These are phyloP conservation scores for Gloeopeniophorella convolvens DNA, from an alignment of 768 basidiomycete genomes.

Conservation along the genomic window DNA sequence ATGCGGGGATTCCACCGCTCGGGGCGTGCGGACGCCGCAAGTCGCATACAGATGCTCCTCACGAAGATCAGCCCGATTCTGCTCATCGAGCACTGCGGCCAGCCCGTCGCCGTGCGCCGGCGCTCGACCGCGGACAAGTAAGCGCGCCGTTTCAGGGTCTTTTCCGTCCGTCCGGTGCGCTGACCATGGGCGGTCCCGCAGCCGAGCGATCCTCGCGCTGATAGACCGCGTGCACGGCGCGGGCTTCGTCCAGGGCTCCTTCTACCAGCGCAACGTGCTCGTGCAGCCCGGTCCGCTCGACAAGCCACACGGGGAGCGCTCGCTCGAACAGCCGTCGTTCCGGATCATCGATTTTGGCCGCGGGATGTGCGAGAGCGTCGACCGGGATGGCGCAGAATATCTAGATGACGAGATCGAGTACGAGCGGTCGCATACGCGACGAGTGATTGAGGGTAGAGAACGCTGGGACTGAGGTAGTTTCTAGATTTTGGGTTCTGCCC, in stretches of 20 bases:
- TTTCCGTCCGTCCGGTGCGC: no score
- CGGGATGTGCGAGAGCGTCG: neutral
- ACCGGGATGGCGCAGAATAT: neutral
- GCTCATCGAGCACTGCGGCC: conserved; percentile 44
- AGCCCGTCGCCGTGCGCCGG: conserved; percentile 25
- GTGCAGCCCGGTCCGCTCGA: conserved; percentile 37
- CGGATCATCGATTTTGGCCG: conserved; percentile 49
- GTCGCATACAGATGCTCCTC: neutral
- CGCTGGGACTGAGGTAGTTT: no score
- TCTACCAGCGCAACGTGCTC: conserved; percentile 38
- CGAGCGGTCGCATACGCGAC: no score
- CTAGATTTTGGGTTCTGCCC: no score
- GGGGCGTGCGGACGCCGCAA: neutral
- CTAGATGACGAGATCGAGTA: no score
- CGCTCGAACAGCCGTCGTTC: conserved; percentile 31
- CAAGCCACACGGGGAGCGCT: conserved; percentile 26
- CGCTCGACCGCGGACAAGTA: conserved; percentile 21
- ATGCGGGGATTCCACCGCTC: neutral
- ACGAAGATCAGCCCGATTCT: conserved; percentile 33
- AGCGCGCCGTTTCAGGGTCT: neutral
- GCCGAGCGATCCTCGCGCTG: conserved; percentile 29
- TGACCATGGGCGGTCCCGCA: neutral
- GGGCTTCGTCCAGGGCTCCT: conserved; percentile 36
- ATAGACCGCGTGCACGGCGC: conserved; percentile 36
- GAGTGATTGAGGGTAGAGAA: no score